Base-by-base conservation (phyloP, 2,329 filamentous ascomycete genomes). In the Apiospora koreana region DNA sequence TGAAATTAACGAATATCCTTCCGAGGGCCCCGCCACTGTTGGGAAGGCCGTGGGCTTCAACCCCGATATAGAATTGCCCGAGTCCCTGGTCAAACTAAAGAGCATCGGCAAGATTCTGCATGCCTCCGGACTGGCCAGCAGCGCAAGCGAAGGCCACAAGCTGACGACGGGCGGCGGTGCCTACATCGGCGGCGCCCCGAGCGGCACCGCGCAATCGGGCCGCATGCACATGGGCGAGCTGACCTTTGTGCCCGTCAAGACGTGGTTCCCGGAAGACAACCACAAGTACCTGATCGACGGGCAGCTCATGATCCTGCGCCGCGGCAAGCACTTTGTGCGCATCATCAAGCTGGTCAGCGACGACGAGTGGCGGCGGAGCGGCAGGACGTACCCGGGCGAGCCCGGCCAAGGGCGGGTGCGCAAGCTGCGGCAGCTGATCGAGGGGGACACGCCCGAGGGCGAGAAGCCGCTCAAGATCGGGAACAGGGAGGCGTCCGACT, bases 301-400 rank as follows among this genome's bases (percentile, higher is more conserved):
- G 70, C 83, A 86, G 73, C 74, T 91, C 65, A 81, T 92, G 72
- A 85, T 92, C 74, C 81, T 92, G 68, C 87, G 90, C 73, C 88
- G 86, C 76, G 89, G 89, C 73, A 91, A 90, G 81, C 86, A 90
- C 79, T 89, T 91, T 72, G 79, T 92, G 64, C 86, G 88, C 64
- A 85, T 91, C 73, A 83, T 92, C 68, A 83, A 91, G 79, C 82
- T 92, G 72, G 81, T 92, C 41, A 81, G 80, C 72, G 87, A 92
- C 75, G 82, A 87, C 65, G 85, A 85, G 71, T 91, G 86, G 84
- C 75, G 79, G 54, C 76, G 74, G 5, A 85, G 82, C 69, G 88
- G 88, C 38, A 70, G 81, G 72, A 80, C 80, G 23, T 90, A 90
- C 77, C 84, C 86, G 0, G 88, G 88, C 62, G 81, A 89, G 79